Evolutionary conservation across 805 yeast species (phyloP), one percentile per base, ranked within the genome.

Genomic region (Candida khao-thaluensis): DNA sequence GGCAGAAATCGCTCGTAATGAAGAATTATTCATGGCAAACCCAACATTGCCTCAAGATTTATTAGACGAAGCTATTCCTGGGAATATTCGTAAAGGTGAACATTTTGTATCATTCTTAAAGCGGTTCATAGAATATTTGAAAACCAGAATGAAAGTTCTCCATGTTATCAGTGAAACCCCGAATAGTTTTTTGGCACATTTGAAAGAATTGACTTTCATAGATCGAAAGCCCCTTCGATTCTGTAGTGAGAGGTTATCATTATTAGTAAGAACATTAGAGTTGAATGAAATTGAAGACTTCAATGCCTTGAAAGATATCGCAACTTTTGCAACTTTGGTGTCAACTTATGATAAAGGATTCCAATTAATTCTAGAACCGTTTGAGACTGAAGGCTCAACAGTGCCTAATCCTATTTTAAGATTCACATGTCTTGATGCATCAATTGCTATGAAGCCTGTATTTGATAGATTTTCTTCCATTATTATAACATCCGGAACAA

Each of bases 101-200:
- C 99, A 93, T 67, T 93, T 93, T 54, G 82, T 93, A 11, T 88
- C 97, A 3, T 93, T 93, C 55, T 71, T 93, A 59, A 87, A 90
- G 54, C 71, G 99, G 48, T 85, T 93, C 50, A 86, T 93, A 21
- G 99, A 93, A 56, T 93, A 93, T 62, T 68, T 93, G 53, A 93
- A 91, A 55, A 91, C 97, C 3, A 79, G 99, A 63, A 93, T 93
- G 98, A 95, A 93, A 66, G 96, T 93, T 2, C 64, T 95, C 35
- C 96, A 91, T 66, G 99, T 93, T 25, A 89, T 93, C 30, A 87
- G 96, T n/a, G 99, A 93, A 59, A 93, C 99, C 0, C 99, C 99
- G 0, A 77, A 81, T 3, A 88, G 96, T 23, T 93, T 93, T 54
- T 62, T 93, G 42, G 95, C 87, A 56, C 99, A 93, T 69, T 66